Percentiles rank a stretch among this genome's conserved stretches.
phyloP scores from a whole-genome alignment of 2,329 filamentous ascomycete species.

The Cladophialophora psammophila region DNA sequence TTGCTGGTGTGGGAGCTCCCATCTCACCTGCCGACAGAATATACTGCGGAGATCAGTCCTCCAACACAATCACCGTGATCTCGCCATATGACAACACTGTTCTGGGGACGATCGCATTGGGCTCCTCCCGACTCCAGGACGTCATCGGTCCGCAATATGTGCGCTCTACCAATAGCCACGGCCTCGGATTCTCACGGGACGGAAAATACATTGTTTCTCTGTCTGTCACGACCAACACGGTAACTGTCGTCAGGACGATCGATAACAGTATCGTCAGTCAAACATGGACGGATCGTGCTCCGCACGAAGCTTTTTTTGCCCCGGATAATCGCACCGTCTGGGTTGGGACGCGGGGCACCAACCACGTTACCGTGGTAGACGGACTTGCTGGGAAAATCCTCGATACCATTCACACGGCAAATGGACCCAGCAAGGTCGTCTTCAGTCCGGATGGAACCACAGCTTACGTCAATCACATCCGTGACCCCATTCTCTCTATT shows the following conservation, averaged over 20 bases:
- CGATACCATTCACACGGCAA: constrained; percentile 3
- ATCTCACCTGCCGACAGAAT: constrained; percentile 9
- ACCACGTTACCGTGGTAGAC: constrained; percentile 3
- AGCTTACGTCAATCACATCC: constrained; percentile 12
- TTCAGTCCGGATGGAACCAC: constrained; percentile 6
- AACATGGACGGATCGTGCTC: constrained; percentile 3
- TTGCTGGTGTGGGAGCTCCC: constrained; percentile 2
- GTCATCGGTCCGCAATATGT: constrained; percentile 11
- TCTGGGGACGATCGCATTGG: constrained; percentile 9
- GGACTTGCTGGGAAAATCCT: not conserved
- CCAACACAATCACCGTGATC: constrained; percentile 11
- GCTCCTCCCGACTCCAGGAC: not conserved
- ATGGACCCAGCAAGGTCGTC: constrained; percentile 13
- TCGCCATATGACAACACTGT: constrained; percentile 1
- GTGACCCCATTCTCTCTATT: constrained; percentile 1
- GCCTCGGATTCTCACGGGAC: constrained; percentile 8
- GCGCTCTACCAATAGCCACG: constrained; percentile 3
- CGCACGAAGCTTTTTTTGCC: constrained; percentile 10
- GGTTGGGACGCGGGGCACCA: constrained; percentile 5
- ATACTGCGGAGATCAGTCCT: constrained; percentile 12
- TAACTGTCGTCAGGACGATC: constrained; percentile 6
- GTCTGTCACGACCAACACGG: constrained; percentile 7
- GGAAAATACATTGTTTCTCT: constrained; percentile 14
- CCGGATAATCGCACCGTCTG: constrained; percentile 13
- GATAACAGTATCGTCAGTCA: constrained; percentile 15